Base-by-base conservation (phyloP, 2,329 filamentous ascomycete species). In the Hypomyces perniciosus region DNA sequence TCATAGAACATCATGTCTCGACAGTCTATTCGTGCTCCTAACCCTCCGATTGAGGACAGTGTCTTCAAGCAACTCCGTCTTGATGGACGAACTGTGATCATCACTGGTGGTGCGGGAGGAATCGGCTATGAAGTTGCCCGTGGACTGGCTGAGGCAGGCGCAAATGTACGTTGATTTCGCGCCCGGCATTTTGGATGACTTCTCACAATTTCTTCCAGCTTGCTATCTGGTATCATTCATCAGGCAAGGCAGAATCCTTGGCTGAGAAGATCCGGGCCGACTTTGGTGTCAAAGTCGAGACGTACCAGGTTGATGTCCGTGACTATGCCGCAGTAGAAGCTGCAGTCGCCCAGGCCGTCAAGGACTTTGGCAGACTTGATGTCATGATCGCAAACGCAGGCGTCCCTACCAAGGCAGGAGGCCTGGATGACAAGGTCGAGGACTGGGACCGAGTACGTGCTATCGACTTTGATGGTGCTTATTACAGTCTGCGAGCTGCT, bases 361-460 rank as follows among this genome's bases (percentile, higher is more conserved):
- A 51, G 12, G 61, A 66, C 48, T 68, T 68, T 56, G 63, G 65
- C 28, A 57, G 61, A 20, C 55, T 68, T n/a, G 66, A 68, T 46
- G 59, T 67, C 27, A 64, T 67, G 53, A 62, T 68, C 33, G 65
- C 65, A 46, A 68, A 68, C 49, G 65, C 65, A 13, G 65, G 65
- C 10, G 59, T 68, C 40, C 63, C 65, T 8, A 58, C 62, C 38
- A 65, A 66, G 50, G 60, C 62, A 1, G 62, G 62, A 2, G 62
- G 60, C 4, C 58, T 68, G 10, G 64, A 67, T 20, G 64, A 63
- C 51, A 51, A 47, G 12, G 45, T 65, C 2, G 59, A 65, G 50
- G 60, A 65, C 53, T 66, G 62, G 55, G 52, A 63, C 33, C 57
- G 55, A 6, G 62, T 67, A 28, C 61, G 60, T 4, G 59, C 57